Evolutionary conservation across 2,329 filamentous ascomycete genomes (phyloP).

Genomic region (Seiridium cupressi): DNA sequence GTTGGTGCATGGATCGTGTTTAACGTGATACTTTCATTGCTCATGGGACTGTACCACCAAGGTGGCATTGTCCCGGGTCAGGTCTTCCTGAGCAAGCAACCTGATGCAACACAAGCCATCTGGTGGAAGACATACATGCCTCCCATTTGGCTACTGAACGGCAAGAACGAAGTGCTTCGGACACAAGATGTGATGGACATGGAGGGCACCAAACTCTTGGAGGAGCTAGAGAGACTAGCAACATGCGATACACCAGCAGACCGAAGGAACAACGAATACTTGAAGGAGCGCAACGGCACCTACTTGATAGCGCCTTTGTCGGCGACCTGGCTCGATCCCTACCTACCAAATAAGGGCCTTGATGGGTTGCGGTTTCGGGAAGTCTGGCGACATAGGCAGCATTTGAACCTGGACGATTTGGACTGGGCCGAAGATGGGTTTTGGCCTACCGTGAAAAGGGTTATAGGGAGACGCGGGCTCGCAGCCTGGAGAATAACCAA

Average conservation of each 20-base stretch:
- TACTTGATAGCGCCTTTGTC: constrained; percentile 74
- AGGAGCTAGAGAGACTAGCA: constrained; percentile 55
- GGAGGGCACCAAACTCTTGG: constrained; percentile 57
- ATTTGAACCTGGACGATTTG: constrained; percentile 77
- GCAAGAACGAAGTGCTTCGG: constrained; percentile 68
- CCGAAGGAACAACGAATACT: constrained; percentile 52
- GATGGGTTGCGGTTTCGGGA: constrained; percentile 64
- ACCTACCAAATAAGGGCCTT: constrained; percentile 56
- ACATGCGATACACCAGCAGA: constrained; percentile 62
- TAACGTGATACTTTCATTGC: constrained; percentile 63
- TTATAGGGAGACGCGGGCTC: constrained; percentile 62
- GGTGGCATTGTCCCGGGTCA: constrained; percentile 75
- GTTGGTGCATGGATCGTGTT: constrained; percentile 65
- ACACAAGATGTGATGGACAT: constrained; percentile 76
- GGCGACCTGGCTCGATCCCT: constrained; percentile 66
- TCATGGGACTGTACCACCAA: constrained; percentile 84
- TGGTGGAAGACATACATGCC: constrained; percentile 90
- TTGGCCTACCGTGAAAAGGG: constrained; percentile 66
- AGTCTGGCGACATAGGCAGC: constrained; percentile 65
- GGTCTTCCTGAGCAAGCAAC: constrained; percentile 69
- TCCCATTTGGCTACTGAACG: constrained; percentile 76
- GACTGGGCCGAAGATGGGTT: constrained; percentile 77
- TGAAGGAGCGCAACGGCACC: constrained; percentile 61
- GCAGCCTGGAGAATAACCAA: constrained; percentile 65
- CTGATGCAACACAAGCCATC: constrained; percentile 66